Percentiles rank a stretch among this genome's conserved stretches.
These are phyloP conservation scores for Ophiognomonia clavigignenti-juglandacearum DNA, from an alignment of 2,329 filamentous ascomycete genomes.

Conservation along the genomic window DNA sequence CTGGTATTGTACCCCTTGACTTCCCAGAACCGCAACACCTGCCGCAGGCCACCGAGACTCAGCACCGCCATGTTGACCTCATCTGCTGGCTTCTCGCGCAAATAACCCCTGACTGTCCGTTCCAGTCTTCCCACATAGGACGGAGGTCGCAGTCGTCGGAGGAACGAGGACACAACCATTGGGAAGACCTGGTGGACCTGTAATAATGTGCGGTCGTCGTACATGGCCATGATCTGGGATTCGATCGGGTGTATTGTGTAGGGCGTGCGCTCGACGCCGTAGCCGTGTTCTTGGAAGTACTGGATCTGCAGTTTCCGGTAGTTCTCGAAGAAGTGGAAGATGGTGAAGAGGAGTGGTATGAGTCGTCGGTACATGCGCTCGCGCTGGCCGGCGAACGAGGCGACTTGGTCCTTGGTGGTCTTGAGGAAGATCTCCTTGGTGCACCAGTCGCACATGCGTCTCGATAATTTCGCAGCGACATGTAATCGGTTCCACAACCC, in stretches of 20 bases:
- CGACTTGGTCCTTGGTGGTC: slow-evolving; percentile 48
- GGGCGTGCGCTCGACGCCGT: slow-evolving; percentile 45
- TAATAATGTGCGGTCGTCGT: slow-evolving; percentile 58
- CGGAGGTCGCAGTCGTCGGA: slow-evolving; percentile 55
- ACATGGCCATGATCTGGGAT: slow-evolving; percentile 56
- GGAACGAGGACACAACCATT: slow-evolving; percentile 60
- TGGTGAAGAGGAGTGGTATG: slow-evolving; percentile 59
- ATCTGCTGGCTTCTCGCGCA: slow-evolving; percentile 57
- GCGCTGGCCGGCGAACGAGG: slow-evolving; percentile 55
- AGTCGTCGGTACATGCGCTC: slow-evolving; percentile 61
- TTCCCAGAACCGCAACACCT: slow-evolving; percentile 62
- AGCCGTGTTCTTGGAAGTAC: slow-evolving; percentile 48
- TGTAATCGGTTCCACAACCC: slow-evolving; percentile 62
- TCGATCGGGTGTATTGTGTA: slow-evolving; percentile 62
- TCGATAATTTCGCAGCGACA: slow-evolving; percentile 58
- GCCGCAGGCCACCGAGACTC: slow-evolving; percentile 55
- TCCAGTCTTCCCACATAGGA: slow-evolving; percentile 61
- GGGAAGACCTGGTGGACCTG: slow-evolving; percentile 62
- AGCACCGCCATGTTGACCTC: slow-evolving; percentile 58
- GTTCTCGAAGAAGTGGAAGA: slow-evolving; percentile 65
- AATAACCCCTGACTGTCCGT: slow-evolving; percentile 57
- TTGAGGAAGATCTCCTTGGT: slow-evolving; percentile 61
- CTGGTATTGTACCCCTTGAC: slow-evolving; percentile 61
- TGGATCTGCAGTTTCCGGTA: slow-evolving; percentile 56
- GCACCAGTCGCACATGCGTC: slow-evolving; percentile 59